Conservation (phyloP, 2,329 filamentous ascomycete species). For the Macroventuria anomochaeta region DNA sequence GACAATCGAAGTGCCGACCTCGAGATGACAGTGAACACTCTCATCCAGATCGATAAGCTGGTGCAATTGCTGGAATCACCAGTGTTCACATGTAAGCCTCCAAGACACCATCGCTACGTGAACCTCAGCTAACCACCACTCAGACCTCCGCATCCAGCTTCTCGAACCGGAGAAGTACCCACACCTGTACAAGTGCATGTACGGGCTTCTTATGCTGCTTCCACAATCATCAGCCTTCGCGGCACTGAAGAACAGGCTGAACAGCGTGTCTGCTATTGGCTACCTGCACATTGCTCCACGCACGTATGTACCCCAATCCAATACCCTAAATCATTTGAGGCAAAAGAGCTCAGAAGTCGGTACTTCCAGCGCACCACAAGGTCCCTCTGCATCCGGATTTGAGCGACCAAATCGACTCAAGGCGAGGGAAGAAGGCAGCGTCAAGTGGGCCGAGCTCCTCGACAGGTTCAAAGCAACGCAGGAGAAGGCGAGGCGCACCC, state of each 20-base stretch:
- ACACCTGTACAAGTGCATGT: constrained; percentile 96
- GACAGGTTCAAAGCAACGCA: constrained; percentile 95
- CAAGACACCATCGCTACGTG: constrained; percentile 5
- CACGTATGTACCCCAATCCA: constrained; percentile 64
- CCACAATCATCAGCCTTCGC: constrained; percentile 97
- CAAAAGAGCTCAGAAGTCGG: constrained; percentile 52
- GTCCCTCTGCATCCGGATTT: constrained; percentile 52
- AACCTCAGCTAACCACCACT: constrained; percentile 9
- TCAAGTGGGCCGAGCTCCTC: constrained; percentile 89
- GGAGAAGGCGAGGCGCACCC: constrained; percentile 77
- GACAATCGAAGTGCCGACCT: constrained; percentile 76
- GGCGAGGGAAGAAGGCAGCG: constrained; percentile 80
- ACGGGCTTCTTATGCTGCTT: constrained; percentile 96
- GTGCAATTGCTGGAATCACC: constrained; percentile 96
- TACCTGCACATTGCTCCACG: constrained; percentile 84
- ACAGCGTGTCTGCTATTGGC: constrained; percentile 96
- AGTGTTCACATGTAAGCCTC: constrained; percentile 86
- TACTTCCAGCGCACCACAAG: constrained; percentile 42
- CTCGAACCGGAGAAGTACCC: constrained; percentile 95
- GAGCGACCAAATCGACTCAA: constrained; percentile 71
- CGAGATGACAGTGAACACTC: constrained; percentile 98
- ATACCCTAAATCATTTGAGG: constrained; percentile 49
- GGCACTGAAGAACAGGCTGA: constrained; percentile 92
- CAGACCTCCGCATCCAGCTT: constrained; percentile 91
- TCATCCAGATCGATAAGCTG: constrained; percentile 98